Percentiles rank a stretch among this genome's conserved stretches.
phyloP scores from a whole-genome alignment of 1,284 basidiomycete genomes.

The Anthracocystis panici-leucophaei region DNA sequence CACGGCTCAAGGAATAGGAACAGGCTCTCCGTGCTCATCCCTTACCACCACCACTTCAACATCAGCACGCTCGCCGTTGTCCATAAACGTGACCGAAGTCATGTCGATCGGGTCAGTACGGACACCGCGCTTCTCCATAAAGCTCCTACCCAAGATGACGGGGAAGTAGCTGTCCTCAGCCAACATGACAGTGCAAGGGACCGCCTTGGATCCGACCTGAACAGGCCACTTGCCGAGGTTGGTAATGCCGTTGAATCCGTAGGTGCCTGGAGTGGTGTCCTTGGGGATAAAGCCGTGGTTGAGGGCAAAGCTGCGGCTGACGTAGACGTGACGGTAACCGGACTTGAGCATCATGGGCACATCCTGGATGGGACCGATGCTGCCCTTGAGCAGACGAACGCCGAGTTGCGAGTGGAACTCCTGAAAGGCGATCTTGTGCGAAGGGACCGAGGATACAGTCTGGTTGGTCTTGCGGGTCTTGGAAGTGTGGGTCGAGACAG shows the following conservation, averaged over 20 bases:
- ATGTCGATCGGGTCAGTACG: slow-evolving; percentile 76
- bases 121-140: slow-evolving; percentile 90
- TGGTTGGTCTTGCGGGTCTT: slow-evolving; percentile 61
- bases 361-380: slow-evolving; percentile 87
- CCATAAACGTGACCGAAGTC: slow-evolving; percentile 87
- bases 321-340: slow-evolving; percentile 95
- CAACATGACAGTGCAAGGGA: slow-evolving; percentile 74
- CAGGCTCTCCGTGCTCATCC: slow-evolving; percentile 68
- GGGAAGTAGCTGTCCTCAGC: slow-evolving; percentile 97
- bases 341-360: slow-evolving; percentile 84
- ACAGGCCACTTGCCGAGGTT: slow-evolving; percentile 73
- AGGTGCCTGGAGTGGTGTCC: slow-evolving; percentile 76
- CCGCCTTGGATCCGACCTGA: slow-evolving; percentile 73
- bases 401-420: slow-evolving; percentile 73
- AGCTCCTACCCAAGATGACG: slow-evolving; percentile 91
- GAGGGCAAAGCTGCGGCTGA: slow-evolving; percentile 91
- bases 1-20: slow-evolving; percentile 60
- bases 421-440: slow-evolving; percentile 69
- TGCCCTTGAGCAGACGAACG: slow-evolving; percentile 90
- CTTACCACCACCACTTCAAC: slow-evolving; percentile 69
- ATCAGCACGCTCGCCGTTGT: slow-evolving; percentile 83
- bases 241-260: slow-evolving; percentile 81
- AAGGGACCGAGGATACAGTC: slow-evolving; percentile 46
- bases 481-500: slow-evolving; percentile 50
- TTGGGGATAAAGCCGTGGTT: slow-evolving; percentile 88